phyloP scores from a whole-genome alignment of 352 stramenopile species.

The Phytophthora rubi region DNA sequence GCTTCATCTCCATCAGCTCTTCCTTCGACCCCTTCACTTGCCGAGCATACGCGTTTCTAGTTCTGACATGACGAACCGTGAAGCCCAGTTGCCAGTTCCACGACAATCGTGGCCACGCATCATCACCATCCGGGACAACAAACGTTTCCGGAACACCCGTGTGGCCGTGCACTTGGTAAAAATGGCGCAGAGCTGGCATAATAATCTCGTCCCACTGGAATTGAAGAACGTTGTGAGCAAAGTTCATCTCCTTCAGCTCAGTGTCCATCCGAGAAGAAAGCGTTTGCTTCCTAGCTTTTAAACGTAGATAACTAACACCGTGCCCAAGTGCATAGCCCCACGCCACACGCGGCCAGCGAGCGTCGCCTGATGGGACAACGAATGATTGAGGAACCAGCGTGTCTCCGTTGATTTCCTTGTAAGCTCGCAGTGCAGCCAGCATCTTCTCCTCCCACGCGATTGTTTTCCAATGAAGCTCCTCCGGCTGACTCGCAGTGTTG shows the following conservation, averaged over 20 bases:
- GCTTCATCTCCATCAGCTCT: not conserved
- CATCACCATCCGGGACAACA: not conserved
- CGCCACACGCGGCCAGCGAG: not conserved
- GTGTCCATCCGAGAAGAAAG: not conserved
- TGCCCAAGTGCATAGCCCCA: not conserved
- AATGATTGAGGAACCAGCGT: not conserved
- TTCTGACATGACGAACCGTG: not conserved
- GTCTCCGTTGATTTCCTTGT: not conserved
- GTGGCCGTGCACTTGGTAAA: not conserved
- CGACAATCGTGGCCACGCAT: not conserved
- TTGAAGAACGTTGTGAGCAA: not conserved
- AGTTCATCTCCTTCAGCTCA: not conserved
- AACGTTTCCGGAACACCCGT: not conserved
- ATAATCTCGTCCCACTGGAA: not conserved
- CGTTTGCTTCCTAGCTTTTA: not conserved
- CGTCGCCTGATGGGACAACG: not conserved
- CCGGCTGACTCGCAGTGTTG: not conserved
- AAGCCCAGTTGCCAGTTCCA: not conserved
- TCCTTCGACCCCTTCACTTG: not conserved
- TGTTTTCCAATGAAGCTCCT: not conserved
- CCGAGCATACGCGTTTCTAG: not conserved
- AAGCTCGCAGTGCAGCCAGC: not conserved
- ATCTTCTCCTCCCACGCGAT: not conserved
- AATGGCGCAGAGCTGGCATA: not conserved
- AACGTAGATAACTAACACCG: not conserved